phyloP scores from a whole-genome alignment of 257 asterid genomes.

The Solanum neorickii region DNA sequence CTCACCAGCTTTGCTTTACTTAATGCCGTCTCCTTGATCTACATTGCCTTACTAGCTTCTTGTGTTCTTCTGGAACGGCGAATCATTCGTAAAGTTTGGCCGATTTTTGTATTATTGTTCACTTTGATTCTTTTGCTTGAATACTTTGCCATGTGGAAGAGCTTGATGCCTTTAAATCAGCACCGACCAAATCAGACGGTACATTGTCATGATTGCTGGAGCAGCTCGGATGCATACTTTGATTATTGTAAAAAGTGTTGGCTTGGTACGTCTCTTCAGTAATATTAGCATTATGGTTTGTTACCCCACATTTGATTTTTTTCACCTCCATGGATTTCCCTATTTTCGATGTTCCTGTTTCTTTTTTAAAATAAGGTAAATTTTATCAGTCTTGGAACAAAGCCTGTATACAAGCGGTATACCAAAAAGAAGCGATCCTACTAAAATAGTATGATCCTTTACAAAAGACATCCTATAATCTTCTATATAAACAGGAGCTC shows the following conservation, averaged over 20 bases:
- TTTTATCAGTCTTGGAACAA: not conserved
- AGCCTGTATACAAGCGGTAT: not conserved
- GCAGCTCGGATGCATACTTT: constrained; percentile 43
- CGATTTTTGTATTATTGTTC: constrained; percentile 58
- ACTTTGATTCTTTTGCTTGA: constrained; percentile 73
- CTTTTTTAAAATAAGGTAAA: not conserved
- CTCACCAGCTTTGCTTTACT: constrained; percentile 90
- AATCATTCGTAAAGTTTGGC: constrained; percentile 76
- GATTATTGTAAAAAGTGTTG: constrained; percentile 68
- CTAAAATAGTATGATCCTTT: not conserved
- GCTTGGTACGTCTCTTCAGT: constrained; percentile 61
- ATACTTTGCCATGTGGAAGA: constrained; percentile 83
- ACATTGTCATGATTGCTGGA: constrained; percentile 94
- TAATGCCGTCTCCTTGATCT: constrained; percentile 72
- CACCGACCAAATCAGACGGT: constrained; percentile 21
- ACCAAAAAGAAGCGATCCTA: not conserved
- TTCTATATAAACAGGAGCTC: not conserved
- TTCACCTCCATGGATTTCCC: not conserved
- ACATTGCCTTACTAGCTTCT: constrained; percentile 69
- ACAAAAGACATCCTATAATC: not conserved
- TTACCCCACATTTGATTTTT: not conserved
- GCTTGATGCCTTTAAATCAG: constrained; percentile 32
- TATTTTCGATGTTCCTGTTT: not conserved
- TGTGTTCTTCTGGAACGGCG: constrained; percentile 77
- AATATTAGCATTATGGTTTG: not conserved